Base-by-base conservation (phyloP, 306 rosid species). In the Sechiopsis laciniata region DNA sequence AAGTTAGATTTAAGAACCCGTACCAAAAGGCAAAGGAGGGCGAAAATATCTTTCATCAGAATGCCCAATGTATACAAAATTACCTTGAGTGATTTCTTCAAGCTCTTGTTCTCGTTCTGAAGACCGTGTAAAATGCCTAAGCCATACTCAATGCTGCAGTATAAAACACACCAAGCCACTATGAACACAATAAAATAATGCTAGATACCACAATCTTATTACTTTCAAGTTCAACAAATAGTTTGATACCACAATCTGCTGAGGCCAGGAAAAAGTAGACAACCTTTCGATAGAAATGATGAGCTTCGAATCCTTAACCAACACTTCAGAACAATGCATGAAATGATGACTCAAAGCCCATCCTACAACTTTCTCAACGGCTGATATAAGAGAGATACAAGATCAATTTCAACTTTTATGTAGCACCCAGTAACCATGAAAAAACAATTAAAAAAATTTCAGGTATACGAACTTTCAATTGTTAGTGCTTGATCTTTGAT, bases 261-360 rank as follows among this genome's bases (percentile, higher is more conserved):
- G 74, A n/a, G n/a, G 46, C 62, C 72, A 55, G 60, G 66, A 53
- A 73, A 78, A 68, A 68, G 73, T 45, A 74, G 77, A 75, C 55
- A 74, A 92, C 98, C 98, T 87, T 81, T 90, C 98, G 3, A 85
- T 74, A 51, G 91, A 90, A 77, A 93, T 74, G 74, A 77, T 65
- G 66, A 79, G 92, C 82, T 88, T 90, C 24, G 82, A 80, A 42
- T 88, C 93, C 83, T 83, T 73, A 26, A 76, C 80, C 51, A 82
- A 74, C 56, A 78, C 83, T 58, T 87, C 89, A 40, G 85, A 53
- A 55, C 71, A 83, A 78, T 85, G 87, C 96, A 88, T 88, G 74
- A 79, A 85, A 69, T 85, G 91, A 74, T 83, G 59, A 85, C 96
- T 90, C 81, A 93, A 58, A 55, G 96, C 96, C 98, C 98, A 93